Evolutionary conservation across 1,284 basidiomycete species (phyloP).

Genomic region (Trichosporon sp.): DNA sequence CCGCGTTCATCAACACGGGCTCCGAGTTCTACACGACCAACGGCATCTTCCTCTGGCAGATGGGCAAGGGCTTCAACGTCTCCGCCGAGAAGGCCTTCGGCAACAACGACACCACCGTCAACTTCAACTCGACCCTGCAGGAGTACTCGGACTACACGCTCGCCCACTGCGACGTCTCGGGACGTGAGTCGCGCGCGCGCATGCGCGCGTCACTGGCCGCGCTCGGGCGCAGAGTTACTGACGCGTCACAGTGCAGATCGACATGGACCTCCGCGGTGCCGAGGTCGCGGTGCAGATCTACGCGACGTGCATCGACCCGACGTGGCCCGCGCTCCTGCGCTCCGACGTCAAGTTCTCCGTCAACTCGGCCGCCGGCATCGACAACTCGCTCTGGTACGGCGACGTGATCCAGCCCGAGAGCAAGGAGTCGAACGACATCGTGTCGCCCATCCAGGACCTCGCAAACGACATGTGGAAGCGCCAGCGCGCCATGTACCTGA

Average conservation of each 20-base stretch:
- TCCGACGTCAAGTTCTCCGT: slow-evolving; percentile 15
- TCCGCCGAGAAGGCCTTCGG: slow-evolving; percentile 3
- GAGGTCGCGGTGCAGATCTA: slow-evolving; percentile 17
- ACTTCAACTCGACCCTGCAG: slow-evolving; percentile 20
- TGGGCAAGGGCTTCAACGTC: slow-evolving; percentile 25
- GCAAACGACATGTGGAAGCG: slow-evolving; percentile 21
- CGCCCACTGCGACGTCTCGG: slow-evolving; percentile 20
- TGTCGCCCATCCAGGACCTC: slow-evolving; percentile 11
- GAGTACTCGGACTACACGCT: slow-evolving; percentile 21
- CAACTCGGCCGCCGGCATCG: slow-evolving; percentile 9
- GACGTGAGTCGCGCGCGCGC: slow-evolving; percentile 8
- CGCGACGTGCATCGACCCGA: slow-evolving; percentile 24
- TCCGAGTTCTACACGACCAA: slow-evolving; percentile 20
- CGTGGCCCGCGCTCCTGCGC: slow-evolving; percentile 21
- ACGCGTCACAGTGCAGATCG: slow-evolving; percentile 9
- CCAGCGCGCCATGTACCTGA: slow-evolving; percentile 15
- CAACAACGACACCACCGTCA: slow-evolving; percentile 12
- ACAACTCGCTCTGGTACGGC: slow-evolving; percentile 17
- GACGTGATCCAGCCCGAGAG: slow-evolving; percentile 11
- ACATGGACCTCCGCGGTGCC: slow-evolving; percentile 22
- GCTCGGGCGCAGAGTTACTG: too few species aligned
- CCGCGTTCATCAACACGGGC: slow-evolving; percentile 21
- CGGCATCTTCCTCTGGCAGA: slow-evolving; percentile 23
- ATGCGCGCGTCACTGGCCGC: too few species aligned
- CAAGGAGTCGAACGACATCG: slow-evolving; percentile 7